phyloP scores from a whole-genome alignment of 352 stramenopile species.

The Phytophthora sp. region DNA sequence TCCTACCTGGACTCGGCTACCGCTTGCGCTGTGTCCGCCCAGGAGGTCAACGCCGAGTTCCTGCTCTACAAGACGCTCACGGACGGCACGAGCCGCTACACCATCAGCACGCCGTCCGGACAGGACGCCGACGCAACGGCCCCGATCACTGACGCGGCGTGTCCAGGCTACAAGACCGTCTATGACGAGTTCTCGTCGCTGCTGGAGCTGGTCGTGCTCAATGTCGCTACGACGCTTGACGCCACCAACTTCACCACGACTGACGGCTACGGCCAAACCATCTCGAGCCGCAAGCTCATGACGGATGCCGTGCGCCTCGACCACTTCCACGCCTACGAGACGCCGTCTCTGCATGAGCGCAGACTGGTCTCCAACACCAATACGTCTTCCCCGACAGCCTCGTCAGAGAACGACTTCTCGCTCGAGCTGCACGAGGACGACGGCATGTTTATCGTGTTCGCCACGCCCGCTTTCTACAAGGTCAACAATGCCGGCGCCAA shows the following conservation, averaged over 20 bases:
- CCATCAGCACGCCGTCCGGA: conserved; percentile 49
- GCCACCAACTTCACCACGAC: conserved; percentile 43
- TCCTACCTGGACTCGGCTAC: conserved; percentile 46
- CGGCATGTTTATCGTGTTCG: conserved; percentile 62
- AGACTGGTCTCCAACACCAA: no score
- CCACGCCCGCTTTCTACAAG: conserved; percentile 54
- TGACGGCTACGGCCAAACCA: conserved; percentile 40
- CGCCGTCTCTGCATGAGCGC: no score
- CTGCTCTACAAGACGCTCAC: conserved; percentile 52
- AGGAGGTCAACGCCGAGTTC: conserved; percentile 26
- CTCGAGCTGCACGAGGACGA: conserved; percentile 65
- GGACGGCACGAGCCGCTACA: conserved; percentile 59
- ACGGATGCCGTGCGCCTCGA: conserved; percentile 56
- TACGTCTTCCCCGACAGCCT: conserved; percentile 7
- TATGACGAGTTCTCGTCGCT: conserved; percentile 51
- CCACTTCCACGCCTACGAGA: conserved; percentile 72
- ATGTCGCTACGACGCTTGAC: conserved; percentile 47
- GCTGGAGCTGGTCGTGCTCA: conserved; percentile 48
- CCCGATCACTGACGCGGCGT: conserved; percentile 31
- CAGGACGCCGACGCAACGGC: conserved; percentile 36
- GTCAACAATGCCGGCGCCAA: conserved; percentile 28
- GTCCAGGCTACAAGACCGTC: conserved; percentile 45
- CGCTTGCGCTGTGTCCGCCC: conserved; percentile 43
- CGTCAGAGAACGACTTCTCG: conserved; percentile 41
- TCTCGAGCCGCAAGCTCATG: conserved; percentile 49